phyloP scores from a whole-genome alignment of 2,329 filamentous ascomycete species.

The Venturia effusa region DNA sequence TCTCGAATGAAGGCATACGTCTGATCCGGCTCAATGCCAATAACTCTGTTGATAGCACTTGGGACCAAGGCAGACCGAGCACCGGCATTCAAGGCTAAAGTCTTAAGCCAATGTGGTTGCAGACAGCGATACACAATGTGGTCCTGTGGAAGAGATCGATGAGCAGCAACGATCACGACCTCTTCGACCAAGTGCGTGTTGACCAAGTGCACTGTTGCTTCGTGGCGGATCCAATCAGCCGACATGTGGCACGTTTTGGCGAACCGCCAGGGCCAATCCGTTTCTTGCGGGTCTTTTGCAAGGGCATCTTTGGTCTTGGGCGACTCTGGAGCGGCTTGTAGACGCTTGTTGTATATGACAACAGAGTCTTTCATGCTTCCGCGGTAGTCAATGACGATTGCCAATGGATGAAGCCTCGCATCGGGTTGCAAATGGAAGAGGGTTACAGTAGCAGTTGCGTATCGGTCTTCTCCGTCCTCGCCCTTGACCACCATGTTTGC shows the following conservation, averaged over 20 bases:
- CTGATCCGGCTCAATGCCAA: conserved; percentile 30
- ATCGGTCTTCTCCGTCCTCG: conserved; percentile 18
- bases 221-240: conserved; percentile 39
- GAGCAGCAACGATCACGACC: conserved; percentile 35
- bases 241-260: conserved; percentile 40
- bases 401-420: conserved; percentile 38
- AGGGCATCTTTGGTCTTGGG: conserved; percentile 3
- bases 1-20: conserved; percentile 28
- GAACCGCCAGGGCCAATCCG: conserved; percentile 43
- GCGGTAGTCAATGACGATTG: conserved; percentile 39
- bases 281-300: conserved; percentile 20
- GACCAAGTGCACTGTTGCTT: conserved; percentile 36
- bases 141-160: conserved; percentile 31
- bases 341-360: conserved; percentile 38
- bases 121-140: conserved; percentile 36
- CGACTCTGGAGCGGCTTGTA: conserved; percentile 22
- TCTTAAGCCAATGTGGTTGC: conserved; percentile 40
- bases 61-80: conserved; percentile 36
- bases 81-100: conserved; percentile 38
- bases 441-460: conserved; percentile 30
- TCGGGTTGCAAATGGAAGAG: conserved; percentile 34
- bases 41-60: conserved; percentile 31
- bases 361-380: conserved; percentile 33
- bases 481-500: conserved; percentile 21
- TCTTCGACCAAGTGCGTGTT: conserved; percentile 39